A percentile compares a stretch with the other conserved stretches of the same genome.
Evolutionary conservation across 306 rosid genomes (phyloP).

Genomic region (Albizia julibrissin): DNA sequence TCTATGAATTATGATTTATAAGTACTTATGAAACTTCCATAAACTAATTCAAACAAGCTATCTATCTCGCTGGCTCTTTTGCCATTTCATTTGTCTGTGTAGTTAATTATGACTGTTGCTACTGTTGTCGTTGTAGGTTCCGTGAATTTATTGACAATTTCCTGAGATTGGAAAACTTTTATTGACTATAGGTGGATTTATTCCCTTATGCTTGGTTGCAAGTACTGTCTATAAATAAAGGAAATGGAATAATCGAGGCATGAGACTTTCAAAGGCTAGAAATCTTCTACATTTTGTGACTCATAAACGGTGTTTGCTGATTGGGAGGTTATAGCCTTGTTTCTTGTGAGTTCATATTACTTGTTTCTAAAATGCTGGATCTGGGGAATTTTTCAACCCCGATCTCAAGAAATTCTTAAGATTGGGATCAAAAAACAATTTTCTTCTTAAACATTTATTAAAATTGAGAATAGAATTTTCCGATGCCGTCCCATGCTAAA

Average conservation of each 20-base stretch:
- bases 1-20: too few relatives aligned
- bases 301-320: not conserved
- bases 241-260: conserved; percentile 13
- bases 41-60: too few relatives aligned
- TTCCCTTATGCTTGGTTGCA: conserved; percentile 3
- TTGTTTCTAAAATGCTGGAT: conserved; percentile 72
- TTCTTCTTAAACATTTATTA: too few relatives aligned
- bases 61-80: too few relatives aligned
- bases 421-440: too few relatives aligned
- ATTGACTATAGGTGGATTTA: not conserved
- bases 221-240: not conserved
- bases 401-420: too few relatives aligned
- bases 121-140: conserved; percentile 73
- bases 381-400: too few relatives aligned
- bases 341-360: conserved; percentile 90
- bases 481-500: too few relatives aligned
- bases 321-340: conserved; percentile 77
- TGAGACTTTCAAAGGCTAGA: conserved; percentile 10
- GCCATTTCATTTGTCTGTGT: conserved; percentile 26
- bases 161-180: conserved; percentile 1
- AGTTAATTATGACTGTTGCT: conserved; percentile 87
- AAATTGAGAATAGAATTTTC: too few relatives aligned
- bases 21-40: too few relatives aligned
- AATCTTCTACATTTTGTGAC: conserved; percentile 18
- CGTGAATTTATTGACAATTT: conserved; percentile 10